A percentile compares a stretch with the other conserved stretches of the same genome.
Conservation (phyloP, 306 rosid species). For the Quercus aquifolioides region DNA sequence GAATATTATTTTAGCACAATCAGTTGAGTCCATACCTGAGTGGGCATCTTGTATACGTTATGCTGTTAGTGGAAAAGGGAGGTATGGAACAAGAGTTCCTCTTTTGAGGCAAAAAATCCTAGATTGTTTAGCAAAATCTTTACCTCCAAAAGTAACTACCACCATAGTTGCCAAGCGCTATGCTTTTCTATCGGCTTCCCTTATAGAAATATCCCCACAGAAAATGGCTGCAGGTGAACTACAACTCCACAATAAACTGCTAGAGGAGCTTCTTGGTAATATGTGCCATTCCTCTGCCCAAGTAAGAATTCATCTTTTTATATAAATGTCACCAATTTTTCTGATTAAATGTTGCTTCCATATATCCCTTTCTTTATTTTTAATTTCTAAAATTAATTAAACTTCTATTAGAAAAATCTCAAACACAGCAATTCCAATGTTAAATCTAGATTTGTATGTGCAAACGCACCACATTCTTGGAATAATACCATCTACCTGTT, state of each 20-base stretch:
- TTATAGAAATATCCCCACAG: slow-evolving; percentile 83
- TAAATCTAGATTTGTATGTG: background rate
- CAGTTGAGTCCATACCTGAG: slow-evolving; percentile 92
- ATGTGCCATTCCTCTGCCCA: slow-evolving; percentile 98
- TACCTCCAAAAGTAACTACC: slow-evolving; percentile 89
- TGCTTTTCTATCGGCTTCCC: slow-evolving; percentile 91
- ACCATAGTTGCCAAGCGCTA: slow-evolving; percentile 86
- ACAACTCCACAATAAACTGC: slow-evolving; percentile 70
- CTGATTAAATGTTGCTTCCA: background rate
- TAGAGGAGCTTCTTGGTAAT: slow-evolving; percentile 78
- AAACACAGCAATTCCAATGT: background rate
- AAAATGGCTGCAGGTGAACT: slow-evolving; percentile 77
- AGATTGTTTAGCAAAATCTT: slow-evolving; percentile 74
- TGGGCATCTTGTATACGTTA: slow-evolving; percentile 96
- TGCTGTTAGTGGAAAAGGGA: slow-evolving; percentile 97
- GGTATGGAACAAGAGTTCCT: slow-evolving; percentile 83
- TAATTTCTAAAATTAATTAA: background rate
- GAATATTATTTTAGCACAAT: slow-evolving; percentile 74
- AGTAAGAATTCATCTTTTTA: slow-evolving; percentile 47
- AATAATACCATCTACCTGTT: background rate
- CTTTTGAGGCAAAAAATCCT: slow-evolving; percentile 81
- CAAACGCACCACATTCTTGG: background rate
- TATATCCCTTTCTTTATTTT: background rate
- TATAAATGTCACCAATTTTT: slow-evolving; percentile 9
- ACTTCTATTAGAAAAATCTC: background rate